Evolutionary conservation across 768 basidiomycete genomes (phyloP), one percentile per base, ranked within the genome.

Genomic region (Rhodotorula diobovata): DNA sequence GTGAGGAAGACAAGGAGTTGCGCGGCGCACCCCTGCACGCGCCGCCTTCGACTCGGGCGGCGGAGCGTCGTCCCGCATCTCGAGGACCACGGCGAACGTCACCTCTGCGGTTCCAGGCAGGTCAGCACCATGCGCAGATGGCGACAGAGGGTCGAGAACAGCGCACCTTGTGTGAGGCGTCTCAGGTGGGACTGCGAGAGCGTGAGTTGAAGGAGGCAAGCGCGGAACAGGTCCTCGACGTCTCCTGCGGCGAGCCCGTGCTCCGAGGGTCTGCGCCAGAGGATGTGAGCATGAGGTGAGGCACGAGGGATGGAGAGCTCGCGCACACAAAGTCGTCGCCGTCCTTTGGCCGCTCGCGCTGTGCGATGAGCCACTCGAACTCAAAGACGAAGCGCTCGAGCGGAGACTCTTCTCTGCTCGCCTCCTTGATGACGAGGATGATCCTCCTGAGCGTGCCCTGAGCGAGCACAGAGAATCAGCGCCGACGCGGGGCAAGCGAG

Each of bases 321-420:
- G 59, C 70, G 50, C 34, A 69, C 73, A 16, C 25, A 9, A 58
- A 74, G 37, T 74, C 66, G 84, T 86, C 74, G 87, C 85, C 23
- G 89, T 35, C 55, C 39, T 25, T 28, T 4, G 68, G 48, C 10
- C 68, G 46, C 11, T 61, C n/a, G 15, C 9, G 10, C 5, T 30
- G 10, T 4, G n/a, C 3, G 39, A 68, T 53, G 32, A 94, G 88
- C 79, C 85, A 89, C 70, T 89, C 87, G n/a, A 95, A 79, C 34
- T 91, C 87, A 79, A 96, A 92, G 30, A 95, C 85, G 80, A 90
- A 96, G 6, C 93, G 86, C 79, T 98, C 94, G n/a, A 96, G 81
- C 25, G 91, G 85, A 34, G 88, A 82, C 70, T 92, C 88, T 18
- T 89, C 85, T 72, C 86, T 18, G 0, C 2, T 37, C 0, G 23